These are phyloP conservation scores for Stachybotrys chartarum DNA, from an alignment of 2,329 filamentous ascomycete genomes.

Conservation along the genomic window DNA sequence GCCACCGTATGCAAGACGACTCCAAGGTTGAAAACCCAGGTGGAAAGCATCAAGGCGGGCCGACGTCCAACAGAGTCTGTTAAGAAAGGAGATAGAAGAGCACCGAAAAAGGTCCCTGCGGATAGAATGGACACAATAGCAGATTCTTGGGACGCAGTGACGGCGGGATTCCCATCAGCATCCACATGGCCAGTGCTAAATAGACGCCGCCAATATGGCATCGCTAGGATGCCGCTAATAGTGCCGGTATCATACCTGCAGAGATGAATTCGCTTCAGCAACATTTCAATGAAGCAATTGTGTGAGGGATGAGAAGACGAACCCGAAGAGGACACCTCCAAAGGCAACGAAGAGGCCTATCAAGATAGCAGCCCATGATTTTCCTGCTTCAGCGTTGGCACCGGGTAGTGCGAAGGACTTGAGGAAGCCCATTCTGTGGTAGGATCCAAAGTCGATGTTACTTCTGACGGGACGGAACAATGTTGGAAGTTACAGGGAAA, in stretches of 20 bases:
- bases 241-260: slow-evolving; percentile 50
- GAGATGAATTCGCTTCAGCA: neutral
- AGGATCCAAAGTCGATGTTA: too few species aligned
- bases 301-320: too few species aligned
- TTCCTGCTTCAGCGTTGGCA: slow-evolving; percentile 30
- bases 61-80: slow-evolving; percentile 62
- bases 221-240: slow-evolving; percentile 51
- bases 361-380: slow-evolving; percentile 49
- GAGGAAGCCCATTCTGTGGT: neutral
- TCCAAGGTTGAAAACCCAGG: slow-evolving; percentile 58
- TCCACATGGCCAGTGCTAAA: slow-evolving; percentile 48
- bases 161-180: slow-evolving; percentile 30
- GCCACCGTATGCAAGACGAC: slow-evolving; percentile 61
- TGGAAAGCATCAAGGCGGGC: slow-evolving; percentile 53
- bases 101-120: slow-evolving; percentile 69
- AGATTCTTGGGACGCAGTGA: slow-evolving; percentile 50
- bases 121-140: slow-evolving; percentile 69
- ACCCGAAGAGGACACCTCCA: slow-evolving; percentile 53
- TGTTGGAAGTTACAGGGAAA: too few species aligned
- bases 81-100: slow-evolving; percentile 53
- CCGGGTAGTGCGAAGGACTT: neutral
- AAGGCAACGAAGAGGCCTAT: slow-evolving; percentile 55
- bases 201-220: slow-evolving; percentile 42
- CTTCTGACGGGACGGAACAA: too few species aligned
- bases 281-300: neutral